A percentile compares a stretch with the other conserved stretches of the same genome.
These are phyloP conservation scores for Limonomyces culmigenus DNA, from an alignment of 1,284 basidiomycete genomes.

Conservation along the genomic window DNA sequence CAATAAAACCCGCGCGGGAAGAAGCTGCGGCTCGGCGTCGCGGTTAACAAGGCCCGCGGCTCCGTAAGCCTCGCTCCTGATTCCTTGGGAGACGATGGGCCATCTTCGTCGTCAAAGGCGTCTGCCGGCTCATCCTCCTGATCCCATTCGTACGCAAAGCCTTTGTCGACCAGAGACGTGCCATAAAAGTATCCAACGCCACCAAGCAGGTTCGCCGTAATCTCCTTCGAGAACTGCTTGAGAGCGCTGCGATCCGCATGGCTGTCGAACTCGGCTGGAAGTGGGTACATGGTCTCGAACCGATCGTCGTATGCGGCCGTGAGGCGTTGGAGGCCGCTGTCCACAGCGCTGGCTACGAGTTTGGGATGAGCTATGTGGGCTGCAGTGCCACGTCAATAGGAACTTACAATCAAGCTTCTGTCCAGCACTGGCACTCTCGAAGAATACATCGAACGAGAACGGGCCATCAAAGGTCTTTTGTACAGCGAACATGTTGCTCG, in stretches of 20 bases:
- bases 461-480: constrained; percentile 75
- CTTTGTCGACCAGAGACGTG: constrained; percentile 72
- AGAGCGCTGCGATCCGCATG: constrained; percentile 26
- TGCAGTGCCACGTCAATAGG: neutral
- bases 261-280: constrained; percentile 34
- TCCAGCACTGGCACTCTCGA: constrained; percentile 49
- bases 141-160: constrained; percentile 81
- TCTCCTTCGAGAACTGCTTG: constrained; percentile 64
- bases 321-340: constrained; percentile 54
- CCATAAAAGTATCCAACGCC: constrained; percentile 93
- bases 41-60: constrained; percentile 68
- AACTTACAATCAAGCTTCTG: constrained; percentile 43
- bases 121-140: constrained; percentile 40
- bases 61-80: constrained; percentile 53
- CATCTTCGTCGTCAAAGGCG: constrained; percentile 19
- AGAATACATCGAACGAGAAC: constrained; percentile 80
- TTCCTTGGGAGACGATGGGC: constrained; percentile 20
- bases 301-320: constrained; percentile 43
- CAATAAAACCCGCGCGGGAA: constrained; percentile 96
- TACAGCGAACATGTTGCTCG: constrained; percentile 70
- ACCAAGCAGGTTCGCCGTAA: constrained; percentile 80
- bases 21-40: constrained; percentile 87
- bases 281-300: constrained; percentile 56
- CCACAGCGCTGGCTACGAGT: too few relatives aligned
- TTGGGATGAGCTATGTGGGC: too few relatives aligned